Percentiles rank a stretch among this genome's conserved stretches.
Conservation (phyloP, 2,329 filamentous ascomycete genomes). For the Ophiosphaerella herpotricha region DNA sequence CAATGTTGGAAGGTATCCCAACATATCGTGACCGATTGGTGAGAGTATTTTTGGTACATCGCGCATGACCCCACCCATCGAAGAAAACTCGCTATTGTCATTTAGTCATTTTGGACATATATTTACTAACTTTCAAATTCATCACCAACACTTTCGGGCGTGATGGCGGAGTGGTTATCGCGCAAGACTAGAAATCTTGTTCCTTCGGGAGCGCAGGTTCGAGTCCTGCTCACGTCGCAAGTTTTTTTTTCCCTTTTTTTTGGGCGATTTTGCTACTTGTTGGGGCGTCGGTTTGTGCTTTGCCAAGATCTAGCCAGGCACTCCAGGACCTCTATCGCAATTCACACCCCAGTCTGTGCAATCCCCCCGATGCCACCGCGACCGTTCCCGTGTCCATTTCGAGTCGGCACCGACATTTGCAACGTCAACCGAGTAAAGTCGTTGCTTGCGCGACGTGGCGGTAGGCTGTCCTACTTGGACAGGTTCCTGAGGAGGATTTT, state of each 20-base stretch:
- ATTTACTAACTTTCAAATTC: not conserved
- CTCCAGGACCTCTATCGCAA: no score
- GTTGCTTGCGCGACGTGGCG: slow-evolving; percentile 53
- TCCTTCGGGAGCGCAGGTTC: slow-evolving; percentile 50
- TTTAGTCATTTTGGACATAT: not conserved
- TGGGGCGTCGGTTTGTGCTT: no score
- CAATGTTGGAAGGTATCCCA: not conserved
- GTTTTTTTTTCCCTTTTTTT: slow-evolving; percentile 25
- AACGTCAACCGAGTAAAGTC: slow-evolving; percentile 66
- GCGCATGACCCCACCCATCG: not conserved
- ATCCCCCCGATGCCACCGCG: slow-evolving; percentile 47
- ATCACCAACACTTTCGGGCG: slow-evolving; percentile 20
- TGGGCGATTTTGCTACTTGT: no score
- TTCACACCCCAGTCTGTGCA: not conserved
- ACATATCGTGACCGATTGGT: not conserved
- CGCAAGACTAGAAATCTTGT: slow-evolving; percentile 51
- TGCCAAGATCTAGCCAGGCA: no score
- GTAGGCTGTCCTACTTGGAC: slow-evolving; percentile 10
- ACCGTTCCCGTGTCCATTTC: slow-evolving; percentile 68
- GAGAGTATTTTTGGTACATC: not conserved
- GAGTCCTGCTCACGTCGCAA: slow-evolving; percentile 45
- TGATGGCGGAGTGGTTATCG: slow-evolving; percentile 50
- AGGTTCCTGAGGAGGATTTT: slow-evolving; percentile 31
- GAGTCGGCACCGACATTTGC: slow-evolving; percentile 81
- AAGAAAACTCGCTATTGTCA: not conserved